Base-by-base conservation (phyloP, 148 eudicot genomes). In the Bassia scoparia region DNA sequence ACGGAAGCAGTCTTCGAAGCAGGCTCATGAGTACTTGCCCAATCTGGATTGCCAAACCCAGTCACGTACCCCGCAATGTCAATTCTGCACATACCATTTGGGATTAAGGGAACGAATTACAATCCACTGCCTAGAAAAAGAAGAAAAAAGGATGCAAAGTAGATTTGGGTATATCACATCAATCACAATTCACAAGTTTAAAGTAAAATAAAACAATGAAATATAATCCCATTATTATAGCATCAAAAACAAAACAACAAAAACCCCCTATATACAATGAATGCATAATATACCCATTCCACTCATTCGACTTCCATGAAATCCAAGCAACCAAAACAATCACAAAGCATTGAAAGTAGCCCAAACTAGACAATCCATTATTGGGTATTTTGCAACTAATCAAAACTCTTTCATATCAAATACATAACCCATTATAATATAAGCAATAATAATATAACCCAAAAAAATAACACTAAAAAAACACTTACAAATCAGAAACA, bases 41-140 rank as follows among this genome's bases (percentile, higher is more conserved):
- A 92, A 64, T 92, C 90, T 33, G 83, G 96, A 84, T 85, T 78
- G 48, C 99, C 99, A 83, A 92, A 88, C 67, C 96, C 97, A 61
- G 97, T 90, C 59, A 95, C 96, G 79, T 79, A 81, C 43, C 97
- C 99, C 59, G 87, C 87, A 30, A 95, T 79, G 68, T 96, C 84
- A 82, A 92, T 88, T 77, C 99, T 96, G 92, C 43, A 72, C 54
- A 24, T 49, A 31, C 63, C 55, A 61, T 31, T 68, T n/a, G 33
- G 60, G 65, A 16, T 27, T 52, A 2, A 44, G 46, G 10, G 12
- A 54, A 13, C 1, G 68, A 24, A 31, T 29, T 37, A 37, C 18
- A 68, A 62, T 7, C 41, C 7, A 7, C 41, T 37, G 3, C 41
- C 3, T 37, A 7, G 7, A 3, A 37, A 3, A 37, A 37, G 4